Percentiles rank a stretch among this genome's conserved stretches.
phyloP scores from a whole-genome alignment of 371 early-diverging fungal species.

The Dichotomocladium elegans region DNA sequence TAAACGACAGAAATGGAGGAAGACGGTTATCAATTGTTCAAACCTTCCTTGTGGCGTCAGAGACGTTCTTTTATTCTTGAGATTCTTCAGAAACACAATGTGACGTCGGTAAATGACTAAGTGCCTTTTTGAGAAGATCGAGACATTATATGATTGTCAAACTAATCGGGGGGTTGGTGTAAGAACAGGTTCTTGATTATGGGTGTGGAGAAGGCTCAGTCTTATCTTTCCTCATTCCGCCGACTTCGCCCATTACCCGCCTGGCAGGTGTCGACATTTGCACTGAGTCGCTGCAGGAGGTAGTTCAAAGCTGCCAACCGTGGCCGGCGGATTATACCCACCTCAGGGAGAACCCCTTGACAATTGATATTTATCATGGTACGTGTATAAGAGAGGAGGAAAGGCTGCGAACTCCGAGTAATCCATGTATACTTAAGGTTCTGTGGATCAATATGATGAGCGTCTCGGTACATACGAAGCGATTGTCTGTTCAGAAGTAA shows the following conservation, averaged over 20 bases:
- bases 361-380: slow-evolving; percentile 57
- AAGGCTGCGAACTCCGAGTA: background rate
- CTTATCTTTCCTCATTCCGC: slow-evolving; percentile 49
- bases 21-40: slow-evolving; percentile 28
- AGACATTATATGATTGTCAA: no score
- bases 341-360: slow-evolving; percentile 44
- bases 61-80: slow-evolving; percentile 50
- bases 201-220: slow-evolving; percentile 77
- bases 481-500: slow-evolving; percentile 67
- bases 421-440: slow-evolving; percentile 28
- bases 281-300: slow-evolving; percentile 33
- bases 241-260: slow-evolving; percentile 33
- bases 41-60: slow-evolving; percentile 66
- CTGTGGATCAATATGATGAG: slow-evolving; percentile 41
- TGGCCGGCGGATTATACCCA: slow-evolving; percentile 42
- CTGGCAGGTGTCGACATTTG: slow-evolving; percentile 63
- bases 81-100: slow-evolving; percentile 33
- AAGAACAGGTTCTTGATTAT: slow-evolving; percentile 69
- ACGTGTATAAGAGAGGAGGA: background rate
- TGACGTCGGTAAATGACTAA: slow-evolving; percentile 28
- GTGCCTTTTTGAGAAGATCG: background rate
- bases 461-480: slow-evolving; percentile 51
- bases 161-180: no score
- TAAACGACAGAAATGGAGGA: slow-evolving; percentile 17
- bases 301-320: slow-evolving; percentile 50